These are phyloP conservation scores for Rhizophagus clarus DNA, from an alignment of 192 early-diverging fungal genomes.

Conservation along the genomic window DNA sequence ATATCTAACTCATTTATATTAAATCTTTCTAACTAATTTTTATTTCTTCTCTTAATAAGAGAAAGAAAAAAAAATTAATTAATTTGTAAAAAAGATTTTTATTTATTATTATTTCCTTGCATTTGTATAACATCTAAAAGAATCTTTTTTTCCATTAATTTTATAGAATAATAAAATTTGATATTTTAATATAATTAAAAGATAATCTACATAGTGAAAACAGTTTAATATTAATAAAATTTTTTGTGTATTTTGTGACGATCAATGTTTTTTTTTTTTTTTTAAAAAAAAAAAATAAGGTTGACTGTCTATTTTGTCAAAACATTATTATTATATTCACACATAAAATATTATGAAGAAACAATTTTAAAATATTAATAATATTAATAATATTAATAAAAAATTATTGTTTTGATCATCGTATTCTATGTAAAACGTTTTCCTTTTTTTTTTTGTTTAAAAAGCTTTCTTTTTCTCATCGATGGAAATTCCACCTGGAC, in stretches of 20 bases:
- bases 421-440: not conserved
- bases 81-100: not conserved
- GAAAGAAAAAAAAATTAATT: not conserved
- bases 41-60: not conserved
- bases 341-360: too few species aligned
- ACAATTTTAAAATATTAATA: too few species aligned
- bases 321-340: too few species aligned
- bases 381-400: too few species aligned
- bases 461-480: conserved; percentile 98
- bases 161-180: not conserved
- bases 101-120: not conserved
- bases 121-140: not conserved
- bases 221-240: too few species aligned
- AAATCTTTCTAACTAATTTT: not conserved
- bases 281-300: too few species aligned
- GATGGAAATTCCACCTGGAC: conserved; percentile 88
- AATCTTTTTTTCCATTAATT: not conserved
- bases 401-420: too few species aligned
- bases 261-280: too few species aligned
- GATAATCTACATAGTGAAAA: not conserved
- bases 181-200: not conserved
- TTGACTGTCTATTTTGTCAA: too few species aligned
- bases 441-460: conserved; percentile 41
- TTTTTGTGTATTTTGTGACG: too few species aligned
- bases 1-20: not conserved